Evolutionary conservation across 1,284 basidiomycete species (phyloP).

Genomic region (Xanthoconium separans): DNA sequence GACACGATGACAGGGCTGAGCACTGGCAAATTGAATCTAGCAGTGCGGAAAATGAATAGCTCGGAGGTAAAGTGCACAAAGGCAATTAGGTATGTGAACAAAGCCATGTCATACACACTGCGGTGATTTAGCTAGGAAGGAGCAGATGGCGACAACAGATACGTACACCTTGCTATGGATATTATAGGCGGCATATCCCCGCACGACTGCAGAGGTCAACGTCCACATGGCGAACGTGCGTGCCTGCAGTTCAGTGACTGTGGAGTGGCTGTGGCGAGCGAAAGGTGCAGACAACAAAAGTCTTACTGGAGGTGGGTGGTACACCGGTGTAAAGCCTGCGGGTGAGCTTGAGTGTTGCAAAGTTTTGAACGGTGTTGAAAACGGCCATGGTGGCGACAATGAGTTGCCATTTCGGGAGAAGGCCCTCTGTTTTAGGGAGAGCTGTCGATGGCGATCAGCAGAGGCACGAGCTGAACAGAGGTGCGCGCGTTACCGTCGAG

Average conservation of each 20-base stretch:
- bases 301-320: conserved; percentile 44
- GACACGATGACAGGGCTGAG: conserved; percentile 85
- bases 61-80: conserved; percentile 90
- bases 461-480: not conserved
- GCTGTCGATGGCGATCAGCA: conserved; percentile 34
- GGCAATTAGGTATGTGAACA: conserved; percentile 87
- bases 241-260: conserved; percentile 84
- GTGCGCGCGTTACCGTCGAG: conserved; percentile 24
- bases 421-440: conserved; percentile 63
- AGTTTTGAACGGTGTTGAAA: conserved; percentile 86
- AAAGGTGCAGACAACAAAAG: not conserved
- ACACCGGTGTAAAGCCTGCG: conserved; percentile 72
- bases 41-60: conserved; percentile 79
- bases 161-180: conserved; percentile 77
- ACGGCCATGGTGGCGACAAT: conserved; percentile 72
- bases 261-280: not conserved
- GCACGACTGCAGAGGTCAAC: conserved; percentile 75
- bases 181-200: conserved; percentile 85
- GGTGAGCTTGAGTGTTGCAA: conserved; percentile 74
- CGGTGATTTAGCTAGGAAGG: conserved; percentile 8
- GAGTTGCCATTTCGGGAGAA: conserved; percentile 85
- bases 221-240: conserved; percentile 92
- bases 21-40: conserved; percentile 62
- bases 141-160: not conserved
- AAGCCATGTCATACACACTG: conserved; percentile 89